Evolutionary conservation across 345 rosid species (phyloP).

Genomic region (Citrus glauca): DNA sequence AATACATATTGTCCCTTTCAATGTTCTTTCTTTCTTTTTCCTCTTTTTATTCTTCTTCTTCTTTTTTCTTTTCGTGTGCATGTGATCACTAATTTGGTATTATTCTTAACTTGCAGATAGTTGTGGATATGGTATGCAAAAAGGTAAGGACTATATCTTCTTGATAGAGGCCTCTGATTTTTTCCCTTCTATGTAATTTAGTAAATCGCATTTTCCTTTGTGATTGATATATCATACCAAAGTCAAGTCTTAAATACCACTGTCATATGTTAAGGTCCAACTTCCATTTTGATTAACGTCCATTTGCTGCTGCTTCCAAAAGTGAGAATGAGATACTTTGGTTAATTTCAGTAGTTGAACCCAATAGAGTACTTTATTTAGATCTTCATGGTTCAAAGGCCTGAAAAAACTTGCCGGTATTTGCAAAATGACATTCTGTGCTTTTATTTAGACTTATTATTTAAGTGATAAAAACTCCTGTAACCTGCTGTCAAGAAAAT

Average conservation of each 20-base stretch:
- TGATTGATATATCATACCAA: neutral
- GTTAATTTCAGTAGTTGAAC: neutral
- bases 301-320: neutral
- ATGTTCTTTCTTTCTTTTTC: neutral
- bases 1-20: neutral
- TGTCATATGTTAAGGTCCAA: neutral
- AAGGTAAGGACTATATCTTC: constrained; percentile 33
- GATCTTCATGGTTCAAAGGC: too few species aligned
- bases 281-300: neutral
- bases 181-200: neutral
- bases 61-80: neutral
- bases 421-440: neutral
- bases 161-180: neutral
- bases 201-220: neutral
- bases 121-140: constrained; percentile 47
- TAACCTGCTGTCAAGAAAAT: neutral
- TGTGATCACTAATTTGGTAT: constrained; percentile 19
- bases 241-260: neutral
- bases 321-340: neutral
- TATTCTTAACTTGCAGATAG: constrained; percentile 37
- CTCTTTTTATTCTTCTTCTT: neutral
- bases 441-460: neutral
- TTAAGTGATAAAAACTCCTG: neutral
- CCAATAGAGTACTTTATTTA: neutral
- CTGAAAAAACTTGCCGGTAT: neutral